Evolutionary conservation across 2,329 filamentous ascomycete genomes (phyloP).

Genomic region (Aspergillus awamori): DNA sequence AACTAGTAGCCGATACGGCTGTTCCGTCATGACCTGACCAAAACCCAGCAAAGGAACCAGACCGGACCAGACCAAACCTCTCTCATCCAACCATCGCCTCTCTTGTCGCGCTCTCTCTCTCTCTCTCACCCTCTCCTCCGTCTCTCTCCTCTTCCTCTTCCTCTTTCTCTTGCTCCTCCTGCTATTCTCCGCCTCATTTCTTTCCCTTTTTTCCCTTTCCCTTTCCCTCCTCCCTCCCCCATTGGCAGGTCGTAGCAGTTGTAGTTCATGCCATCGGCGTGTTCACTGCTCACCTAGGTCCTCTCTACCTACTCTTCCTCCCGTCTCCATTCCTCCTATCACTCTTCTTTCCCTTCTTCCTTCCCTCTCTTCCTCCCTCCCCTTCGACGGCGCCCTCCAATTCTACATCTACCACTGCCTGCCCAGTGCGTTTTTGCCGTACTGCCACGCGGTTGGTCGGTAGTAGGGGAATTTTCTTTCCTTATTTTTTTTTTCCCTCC

Average conservation of each 20-base stretch:
- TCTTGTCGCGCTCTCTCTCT: conserved; percentile 8
- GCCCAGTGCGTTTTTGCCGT: conserved; percentile 32
- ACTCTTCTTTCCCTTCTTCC: conserved; percentile 24
- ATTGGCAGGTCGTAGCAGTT: conserved; percentile 14
- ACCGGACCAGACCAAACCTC: conserved; percentile 9
- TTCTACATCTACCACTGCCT: conserved; percentile 27
- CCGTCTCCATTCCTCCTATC: conserved; percentile 17
- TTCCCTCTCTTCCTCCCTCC: conserved; percentile 24
- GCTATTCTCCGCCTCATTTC: conserved; percentile 22
- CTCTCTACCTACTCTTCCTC: conserved; percentile 20
- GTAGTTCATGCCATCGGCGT: conserved; percentile 15
- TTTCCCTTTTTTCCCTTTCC: conserved; percentile 16
- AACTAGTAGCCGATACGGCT: not conserved
- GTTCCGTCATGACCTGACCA: conserved; percentile 4
- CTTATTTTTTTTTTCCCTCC: conserved; percentile 15
- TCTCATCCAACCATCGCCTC: conserved; percentile 16
- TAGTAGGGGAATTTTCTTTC: conserved; percentile 19
- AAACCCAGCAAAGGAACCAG: conserved; percentile 2
- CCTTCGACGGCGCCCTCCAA: conserved; percentile 18
- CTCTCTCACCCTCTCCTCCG: conserved; percentile 26
- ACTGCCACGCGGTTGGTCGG: conserved; percentile 36
- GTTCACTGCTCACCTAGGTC: conserved; percentile 14
- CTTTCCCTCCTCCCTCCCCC: conserved; percentile 17
- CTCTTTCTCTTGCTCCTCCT: conserved; percentile 25
- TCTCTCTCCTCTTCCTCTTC: conserved; percentile 27